Evolutionary conservation across 306 rosid genomes (phyloP), one percentile per base, ranked within the genome.

Genomic region (Alnus rubra): DNA sequence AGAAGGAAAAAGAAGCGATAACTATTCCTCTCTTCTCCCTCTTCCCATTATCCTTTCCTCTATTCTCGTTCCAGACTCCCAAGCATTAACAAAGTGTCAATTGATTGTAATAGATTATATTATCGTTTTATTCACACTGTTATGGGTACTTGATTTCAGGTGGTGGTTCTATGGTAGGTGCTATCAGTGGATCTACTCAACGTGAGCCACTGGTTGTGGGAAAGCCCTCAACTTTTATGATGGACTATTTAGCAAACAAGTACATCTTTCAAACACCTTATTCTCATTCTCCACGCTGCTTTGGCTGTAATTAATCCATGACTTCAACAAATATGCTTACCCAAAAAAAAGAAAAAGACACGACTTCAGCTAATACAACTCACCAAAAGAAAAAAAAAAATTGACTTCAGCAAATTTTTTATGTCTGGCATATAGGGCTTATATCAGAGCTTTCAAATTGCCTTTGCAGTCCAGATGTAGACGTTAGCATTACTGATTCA

Each of bases 131-230:
- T 42, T 35, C 72, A 13, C 33, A 62, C 50, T 69, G 59, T 33
- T 62, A 63, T 76, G 19, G 80, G 48, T 68, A 5, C 30, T 78
- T 82, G 75, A 75, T 82, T 83, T 84, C 89, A 95, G 98, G 98
- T 80, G 98, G 99, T 71, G 99, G 97, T 72, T 91, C 99, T 12
- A 93, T 95, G 99, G 97, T 93, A 76, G 98, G 96, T 44, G 98
- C 99, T 79, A 10, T 95, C 49, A 9, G 74, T 5, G 99, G 97
- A 79, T 95, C 98, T 62, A 91, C 98, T 73, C 99, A 93, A 86
- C 97, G 94, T 5, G 99, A 93, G 83, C 99, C 99, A 12, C 68
- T 91, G 75, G 99, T 95, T 33, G 98, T 93, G 69, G 99, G 99
- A 76, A 95, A 95, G 78, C 99, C 99, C 80, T 95, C 99, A 10